Percentiles rank a stretch among this genome's conserved stretches.
These are phyloP conservation scores for Cryphonectria radicalis DNA, from an alignment of 2,329 filamentous ascomycete genomes.

Conservation along the genomic window DNA sequence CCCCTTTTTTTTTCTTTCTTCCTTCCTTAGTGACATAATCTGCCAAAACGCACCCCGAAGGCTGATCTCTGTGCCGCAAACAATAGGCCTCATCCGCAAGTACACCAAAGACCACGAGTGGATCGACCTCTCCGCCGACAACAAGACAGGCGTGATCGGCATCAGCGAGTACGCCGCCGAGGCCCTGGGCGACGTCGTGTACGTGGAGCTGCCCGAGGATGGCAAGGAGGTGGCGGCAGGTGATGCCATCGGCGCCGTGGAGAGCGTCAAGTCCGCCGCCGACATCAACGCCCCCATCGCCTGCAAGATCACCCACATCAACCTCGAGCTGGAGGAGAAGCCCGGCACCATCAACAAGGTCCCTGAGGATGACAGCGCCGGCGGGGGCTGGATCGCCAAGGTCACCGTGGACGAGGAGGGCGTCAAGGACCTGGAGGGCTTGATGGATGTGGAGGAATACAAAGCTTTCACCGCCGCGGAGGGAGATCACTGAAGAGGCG, in stretches of 20 bases:
- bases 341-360: conserved; percentile 87
- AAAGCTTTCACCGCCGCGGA: conserved; percentile 67
- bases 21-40: background rate
- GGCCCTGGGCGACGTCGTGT: conserved; percentile 94
- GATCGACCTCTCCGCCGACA: conserved; percentile 85
- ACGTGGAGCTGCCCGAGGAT: conserved; percentile 84
- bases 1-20: too few species aligned
- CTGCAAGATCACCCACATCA: conserved; percentile 76
- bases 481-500: conserved; percentile 41
- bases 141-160: conserved; percentile 79
- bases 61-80: background rate
- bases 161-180: conserved; percentile 92
- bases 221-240: conserved; percentile 72
- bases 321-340: conserved; percentile 78
- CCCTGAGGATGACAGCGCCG: conserved; percentile 75
- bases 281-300: conserved; percentile 90
- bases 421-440: conserved; percentile 68
- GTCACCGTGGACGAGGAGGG: conserved; percentile 73
- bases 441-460: conserved; percentile 82
- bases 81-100: conserved; percentile 69
- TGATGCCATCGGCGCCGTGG: conserved; percentile 90
- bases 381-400: conserved; percentile 91
- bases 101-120: conserved; percentile 99
- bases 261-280: conserved; percentile 98
- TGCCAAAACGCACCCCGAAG: background rate